Evolutionary conservation across 75 land plant species (phyloP).

Genomic region (Ceratopteris richardii): DNA sequence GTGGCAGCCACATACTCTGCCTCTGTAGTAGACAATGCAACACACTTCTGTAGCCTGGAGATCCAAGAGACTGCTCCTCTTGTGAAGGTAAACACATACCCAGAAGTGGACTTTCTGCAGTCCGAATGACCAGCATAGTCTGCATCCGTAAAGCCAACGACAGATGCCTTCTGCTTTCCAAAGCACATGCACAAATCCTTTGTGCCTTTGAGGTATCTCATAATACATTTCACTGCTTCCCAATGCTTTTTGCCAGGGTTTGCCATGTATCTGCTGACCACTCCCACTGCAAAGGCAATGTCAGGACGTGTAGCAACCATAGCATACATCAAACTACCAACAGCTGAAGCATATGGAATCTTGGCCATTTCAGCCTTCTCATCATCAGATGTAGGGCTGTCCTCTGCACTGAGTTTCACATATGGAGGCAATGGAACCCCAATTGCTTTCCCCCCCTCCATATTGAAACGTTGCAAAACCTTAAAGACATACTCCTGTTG

Average conservation of each 20-base stretch:
- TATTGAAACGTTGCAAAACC: neutral
- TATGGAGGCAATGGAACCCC: neutral
- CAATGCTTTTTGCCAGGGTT: neutral
- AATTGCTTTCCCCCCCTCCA: constrained; percentile 1
- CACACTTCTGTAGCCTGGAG: neutral
- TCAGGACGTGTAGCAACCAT: constrained; percentile 1
- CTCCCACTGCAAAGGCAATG: neutral
- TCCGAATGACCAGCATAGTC: neutral
- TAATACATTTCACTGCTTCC: neutral
- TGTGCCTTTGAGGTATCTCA: neutral
- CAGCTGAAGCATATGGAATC: neutral
- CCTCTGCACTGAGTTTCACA: neutral
- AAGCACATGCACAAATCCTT: neutral
- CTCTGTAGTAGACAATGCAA: neutral
- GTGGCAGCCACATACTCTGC: constrained; percentile 2
- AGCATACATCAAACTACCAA: constrained; percentile 2
- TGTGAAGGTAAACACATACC: neutral
- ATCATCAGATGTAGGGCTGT: neutral
- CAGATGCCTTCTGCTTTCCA: too few relatives aligned
- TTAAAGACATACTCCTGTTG: neutral
- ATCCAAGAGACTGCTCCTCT: constrained; percentile 1
- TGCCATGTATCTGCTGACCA: neutral
- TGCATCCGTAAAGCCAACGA: neutral
- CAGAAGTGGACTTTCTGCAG: constrained; percentile 1
- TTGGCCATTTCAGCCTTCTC: constrained; percentile 1